phyloP scores from a whole-genome alignment of 2,329 filamentous ascomycete genomes.

The Trichoderma semiorbis region DNA sequence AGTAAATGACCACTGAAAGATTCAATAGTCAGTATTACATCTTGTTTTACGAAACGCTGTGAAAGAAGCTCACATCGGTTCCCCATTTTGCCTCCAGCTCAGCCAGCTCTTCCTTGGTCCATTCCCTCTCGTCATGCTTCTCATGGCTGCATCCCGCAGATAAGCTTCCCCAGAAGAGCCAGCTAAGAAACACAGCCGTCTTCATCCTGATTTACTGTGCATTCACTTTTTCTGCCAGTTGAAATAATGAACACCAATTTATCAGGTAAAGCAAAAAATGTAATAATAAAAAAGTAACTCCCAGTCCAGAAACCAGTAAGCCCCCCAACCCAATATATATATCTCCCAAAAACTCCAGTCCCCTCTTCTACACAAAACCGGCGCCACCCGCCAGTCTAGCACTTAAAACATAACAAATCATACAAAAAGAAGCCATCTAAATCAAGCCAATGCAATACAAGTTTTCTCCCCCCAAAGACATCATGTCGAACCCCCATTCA shows the following conservation, averaged over 20 bases:
- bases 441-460: no score
- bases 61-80: slow-evolving; percentile 43
- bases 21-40: background rate
- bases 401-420: background rate
- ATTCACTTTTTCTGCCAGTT: background rate
- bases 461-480: no score
- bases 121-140: slow-evolving; percentile 39
- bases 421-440: background rate
- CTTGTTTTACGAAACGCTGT: background rate
- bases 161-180: slow-evolving; percentile 28
- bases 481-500: no score
- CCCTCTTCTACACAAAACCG: background rate
- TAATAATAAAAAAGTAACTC: background rate
- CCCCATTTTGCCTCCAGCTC: slow-evolving; percentile 58
- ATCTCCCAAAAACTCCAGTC: background rate
- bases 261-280: background rate
- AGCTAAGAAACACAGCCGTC: slow-evolving; percentile 24
- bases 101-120: slow-evolving; percentile 48
- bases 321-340: background rate
- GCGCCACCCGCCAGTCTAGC: background rate
- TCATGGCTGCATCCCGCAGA: slow-evolving; percentile 30
- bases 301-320: background rate
- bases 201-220: slow-evolving; percentile 25
- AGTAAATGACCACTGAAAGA: slow-evolving; percentile 49
- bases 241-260: background rate